Base-by-base conservation (phyloP, 2,329 filamentous ascomycete species). In the Claviceps cyperi region DNA sequence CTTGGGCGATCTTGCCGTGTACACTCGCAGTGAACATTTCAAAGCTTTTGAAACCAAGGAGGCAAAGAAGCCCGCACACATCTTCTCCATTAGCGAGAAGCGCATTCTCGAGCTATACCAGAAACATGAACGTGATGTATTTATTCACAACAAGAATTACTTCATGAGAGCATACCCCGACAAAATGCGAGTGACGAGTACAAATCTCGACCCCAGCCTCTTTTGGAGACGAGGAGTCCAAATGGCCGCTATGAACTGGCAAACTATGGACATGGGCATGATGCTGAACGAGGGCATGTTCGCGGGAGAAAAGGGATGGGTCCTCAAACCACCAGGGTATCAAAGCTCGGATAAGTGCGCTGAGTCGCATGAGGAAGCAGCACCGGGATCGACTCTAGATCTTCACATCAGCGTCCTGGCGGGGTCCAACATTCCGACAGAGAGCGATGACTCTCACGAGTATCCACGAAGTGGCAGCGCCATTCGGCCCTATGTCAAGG, bases 211-310 rank as follows among this genome's bases (percentile, higher is more conserved):
- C 59, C 92, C 92, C 1, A 82, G 89, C 55, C 81, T 81, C 43
- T 94, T 89, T 63, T 98, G 92, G 92, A 81, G 89, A 47, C 82
- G 86, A 49, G 92, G 92, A 28, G 90, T 96, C 19, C 92, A 98
- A 66, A 97, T 98, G 91, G 90, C 88, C 5, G 91, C 92, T 17
- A 77, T 97, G 65, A 98, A 98, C 64, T 97, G 92, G 91, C 92
- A 98, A 66, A 91, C 84, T 2, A 84, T 90, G 57, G 91, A 97
- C 62, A 80, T 92, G 51, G 86, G 87, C 43, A 94, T 96, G 78
- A 94, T 97, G 73, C 78, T 98, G 62, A 97, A 97, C 62, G 85
- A 94, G 60, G 92, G 86, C 62, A 97, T 98, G 92, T 98, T 97
- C 64, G 86, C 88, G 37, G 86, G 81, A 9, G 84, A 86, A 47